These are phyloP conservation scores for Penicillium sp. DNA, from an alignment of 2,329 filamentous ascomycete species.

Conservation along the genomic window DNA sequence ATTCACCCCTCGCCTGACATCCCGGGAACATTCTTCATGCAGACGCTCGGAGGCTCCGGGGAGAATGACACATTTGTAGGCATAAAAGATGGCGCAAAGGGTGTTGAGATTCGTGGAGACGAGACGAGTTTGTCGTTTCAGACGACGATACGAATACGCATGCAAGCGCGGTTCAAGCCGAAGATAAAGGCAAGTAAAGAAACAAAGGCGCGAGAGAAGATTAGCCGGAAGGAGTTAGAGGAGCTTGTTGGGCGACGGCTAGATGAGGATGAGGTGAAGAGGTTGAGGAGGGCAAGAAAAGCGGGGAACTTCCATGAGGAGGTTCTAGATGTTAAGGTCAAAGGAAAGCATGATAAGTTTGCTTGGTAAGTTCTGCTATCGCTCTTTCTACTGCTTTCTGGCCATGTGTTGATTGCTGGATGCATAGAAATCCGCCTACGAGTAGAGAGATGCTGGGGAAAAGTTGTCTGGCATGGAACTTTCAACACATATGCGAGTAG, in stretches of 20 bases:
- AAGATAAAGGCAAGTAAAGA: slow-evolving; percentile 78
- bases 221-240: slow-evolving; percentile 84
- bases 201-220: slow-evolving; percentile 81
- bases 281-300: slow-evolving; percentile 78
- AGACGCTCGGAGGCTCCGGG: slow-evolving; percentile 56
- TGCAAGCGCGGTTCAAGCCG: slow-evolving; percentile 96
- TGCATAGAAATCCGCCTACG: slow-evolving; percentile 1
- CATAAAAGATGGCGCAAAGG: slow-evolving; percentile 57
- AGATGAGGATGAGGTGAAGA: slow-evolving; percentile 84
- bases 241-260: slow-evolving; percentile 75
- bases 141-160: slow-evolving; percentile 79
- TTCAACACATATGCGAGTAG: background rate
- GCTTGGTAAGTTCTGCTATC: slow-evolving; percentile 18
- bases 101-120: slow-evolving; percentile 76
- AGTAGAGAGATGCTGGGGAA: background rate
- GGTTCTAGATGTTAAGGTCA: slow-evolving; percentile 26
- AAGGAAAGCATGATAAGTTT: slow-evolving; percentile 29
- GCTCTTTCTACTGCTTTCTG: background rate
- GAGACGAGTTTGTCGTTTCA: slow-evolving; percentile 69
- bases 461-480: background rate
- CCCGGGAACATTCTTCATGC: slow-evolving; percentile 73
- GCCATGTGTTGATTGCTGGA: background rate
- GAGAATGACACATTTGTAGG: slow-evolving; percentile 72
- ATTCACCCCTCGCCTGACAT: slow-evolving; percentile 67
- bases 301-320: slow-evolving; percentile 61